Evolutionary conservation across 179 eudicot species (phyloP).

Genomic region (Silene noctiflora): DNA sequence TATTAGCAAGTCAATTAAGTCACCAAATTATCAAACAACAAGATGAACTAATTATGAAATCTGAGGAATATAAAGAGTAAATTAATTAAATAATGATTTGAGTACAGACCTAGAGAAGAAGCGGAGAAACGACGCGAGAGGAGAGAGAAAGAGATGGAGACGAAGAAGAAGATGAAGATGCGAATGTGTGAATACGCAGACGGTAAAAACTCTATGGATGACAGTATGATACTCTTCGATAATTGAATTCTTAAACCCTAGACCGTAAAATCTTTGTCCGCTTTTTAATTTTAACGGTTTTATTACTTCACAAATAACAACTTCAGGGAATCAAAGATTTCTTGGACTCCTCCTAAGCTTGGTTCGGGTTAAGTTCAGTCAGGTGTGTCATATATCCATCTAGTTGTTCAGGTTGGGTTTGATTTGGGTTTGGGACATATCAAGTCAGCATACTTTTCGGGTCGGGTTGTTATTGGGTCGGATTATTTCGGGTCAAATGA

Average conservation of each 20-base stretch:
- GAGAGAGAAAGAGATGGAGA: not conserved
- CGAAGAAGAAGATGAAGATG: not conserved
- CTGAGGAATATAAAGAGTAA: not conserved
- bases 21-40: too few species aligned
- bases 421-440: too few species aligned
- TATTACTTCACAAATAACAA: not conserved
- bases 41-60: not conserved
- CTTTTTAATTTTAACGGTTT: not conserved
- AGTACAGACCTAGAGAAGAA: not conserved
- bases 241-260: not conserved
- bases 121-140: constrained; percentile 1
- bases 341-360: too few species aligned
- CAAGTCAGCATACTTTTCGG: too few species aligned
- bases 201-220: too few species aligned
- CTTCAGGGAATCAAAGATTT: too few species aligned
- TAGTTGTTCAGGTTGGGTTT: too few species aligned
- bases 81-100: not conserved
- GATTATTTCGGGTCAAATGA: too few species aligned
- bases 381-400: too few species aligned
- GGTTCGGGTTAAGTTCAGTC: too few species aligned
- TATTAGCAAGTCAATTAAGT: not conserved
- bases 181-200: not conserved
- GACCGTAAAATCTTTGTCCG: not conserved
- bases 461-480: too few species aligned
- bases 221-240: too few species aligned